phyloP scores from a whole-genome alignment of 805 yeast genomes.

The Ogataea kodamae region DNA sequence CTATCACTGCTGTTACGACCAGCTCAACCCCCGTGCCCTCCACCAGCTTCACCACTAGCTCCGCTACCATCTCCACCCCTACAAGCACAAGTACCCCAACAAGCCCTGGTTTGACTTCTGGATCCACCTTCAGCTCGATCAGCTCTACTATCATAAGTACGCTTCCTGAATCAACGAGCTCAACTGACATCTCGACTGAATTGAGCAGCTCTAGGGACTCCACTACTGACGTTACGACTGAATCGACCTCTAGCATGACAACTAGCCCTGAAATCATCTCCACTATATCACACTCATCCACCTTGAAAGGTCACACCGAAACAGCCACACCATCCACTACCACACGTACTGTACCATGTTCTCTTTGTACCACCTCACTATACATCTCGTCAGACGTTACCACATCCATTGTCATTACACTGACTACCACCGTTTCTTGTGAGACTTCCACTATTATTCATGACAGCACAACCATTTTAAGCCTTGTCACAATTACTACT shows the following conservation, averaged over 20 bases:
- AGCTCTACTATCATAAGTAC: background rate
- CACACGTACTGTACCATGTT: background rate
- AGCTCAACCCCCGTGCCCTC: slow-evolving; percentile 4
- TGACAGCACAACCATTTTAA: background rate
- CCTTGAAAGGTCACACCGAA: slow-evolving; percentile 1
- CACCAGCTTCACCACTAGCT: slow-evolving; percentile 1
- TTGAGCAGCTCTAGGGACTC: slow-evolving; percentile 3
- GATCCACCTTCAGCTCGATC: background rate
- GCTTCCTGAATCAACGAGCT: background rate
- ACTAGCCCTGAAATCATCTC: slow-evolving; percentile 4
- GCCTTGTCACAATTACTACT: slow-evolving; percentile 1
- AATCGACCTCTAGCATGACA: slow-evolving; percentile 1
- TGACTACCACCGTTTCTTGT: slow-evolving; percentile 4
- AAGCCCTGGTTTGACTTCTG: slow-evolving; percentile 1
- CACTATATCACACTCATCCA: slow-evolving; percentile 2
- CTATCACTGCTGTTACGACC: background rate
- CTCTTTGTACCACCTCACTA: slow-evolving; percentile 4
- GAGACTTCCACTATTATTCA: slow-evolving; percentile 1
- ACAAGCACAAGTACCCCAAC: background rate
- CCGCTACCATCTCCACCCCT: background rate
- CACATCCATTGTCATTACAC: slow-evolving; percentile 2
- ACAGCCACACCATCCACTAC: slow-evolving; percentile 1
- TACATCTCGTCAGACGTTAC: slow-evolving; percentile 1
- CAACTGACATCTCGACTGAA: slow-evolving; percentile 2
- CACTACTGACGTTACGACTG: slow-evolving; percentile 1